Conservation (phyloP, 345 rosid genomes). For the Salix suchowensis region DNA sequence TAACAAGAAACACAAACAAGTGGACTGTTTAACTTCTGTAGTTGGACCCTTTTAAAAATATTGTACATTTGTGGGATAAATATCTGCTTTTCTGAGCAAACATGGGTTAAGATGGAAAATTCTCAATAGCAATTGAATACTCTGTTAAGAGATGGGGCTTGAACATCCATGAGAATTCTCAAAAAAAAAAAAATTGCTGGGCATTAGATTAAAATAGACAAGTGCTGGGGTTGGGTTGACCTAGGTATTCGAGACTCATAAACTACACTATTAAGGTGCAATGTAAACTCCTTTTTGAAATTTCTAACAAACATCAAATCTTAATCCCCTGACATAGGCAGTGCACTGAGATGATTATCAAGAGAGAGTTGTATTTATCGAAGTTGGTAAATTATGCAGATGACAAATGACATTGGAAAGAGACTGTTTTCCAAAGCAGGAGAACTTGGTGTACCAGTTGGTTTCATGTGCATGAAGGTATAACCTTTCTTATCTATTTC, state of each 20-base stretch:
- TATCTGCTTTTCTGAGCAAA: not conserved
- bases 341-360: not conserved
- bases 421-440: constrained; percentile 85
- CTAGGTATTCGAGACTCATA: not conserved
- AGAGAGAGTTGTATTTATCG: not conserved
- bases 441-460: constrained; percentile 82
- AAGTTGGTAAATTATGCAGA: constrained; percentile 37
- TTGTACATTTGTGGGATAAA: not conserved
- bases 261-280: not conserved
- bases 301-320: not conserved
- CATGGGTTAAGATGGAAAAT: not conserved
- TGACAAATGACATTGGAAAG: constrained; percentile 86
- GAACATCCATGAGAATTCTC: not conserved
- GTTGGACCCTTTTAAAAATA: not conserved
- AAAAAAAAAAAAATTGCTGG: not conserved
- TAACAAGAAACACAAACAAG: not conserved
- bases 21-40: not conserved
- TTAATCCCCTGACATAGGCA: not conserved
- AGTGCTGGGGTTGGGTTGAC: not conserved
- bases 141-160: not conserved
- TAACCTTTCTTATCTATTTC: not conserved
- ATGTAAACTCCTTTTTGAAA: not conserved
- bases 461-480: constrained; percentile 97
- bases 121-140: not conserved
- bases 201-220: not conserved